Conservation (phyloP, 2,329 filamentous ascomycete species). For the Neodidymelliopsis sp. region DNA sequence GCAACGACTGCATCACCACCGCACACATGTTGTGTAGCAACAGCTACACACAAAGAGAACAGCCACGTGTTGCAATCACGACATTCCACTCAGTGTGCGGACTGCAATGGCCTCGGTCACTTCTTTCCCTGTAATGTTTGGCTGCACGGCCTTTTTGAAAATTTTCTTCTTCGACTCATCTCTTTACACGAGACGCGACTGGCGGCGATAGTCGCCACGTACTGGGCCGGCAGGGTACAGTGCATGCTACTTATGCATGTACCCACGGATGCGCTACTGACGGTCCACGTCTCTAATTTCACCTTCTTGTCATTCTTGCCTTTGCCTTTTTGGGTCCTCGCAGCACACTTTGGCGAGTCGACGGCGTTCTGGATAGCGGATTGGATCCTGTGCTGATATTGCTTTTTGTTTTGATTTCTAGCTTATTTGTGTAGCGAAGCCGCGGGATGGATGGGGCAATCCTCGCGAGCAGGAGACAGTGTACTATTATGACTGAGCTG, state of each 20-base stretch:
- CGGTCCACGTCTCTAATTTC: not conserved
- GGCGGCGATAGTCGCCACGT: conserved; percentile 42
- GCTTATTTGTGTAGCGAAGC: conserved; percentile 23
- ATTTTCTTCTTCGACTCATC: conserved; percentile 23
- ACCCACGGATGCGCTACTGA: not conserved
- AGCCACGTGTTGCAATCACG: not conserved
- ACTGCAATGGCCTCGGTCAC: conserved; percentile 8
- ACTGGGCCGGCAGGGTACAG: conserved; percentile 15
- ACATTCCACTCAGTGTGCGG: not conserved
- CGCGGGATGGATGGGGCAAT: conserved; percentile 20
- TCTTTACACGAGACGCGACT: conserved; percentile 22
- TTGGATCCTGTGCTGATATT: conserved; percentile 12
- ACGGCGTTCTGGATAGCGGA: conserved; percentile 13
- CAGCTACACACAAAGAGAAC: not conserved
- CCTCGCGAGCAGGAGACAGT: conserved; percentile 18
- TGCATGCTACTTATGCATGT: conserved; percentile 19
- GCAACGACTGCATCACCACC: not conserved
- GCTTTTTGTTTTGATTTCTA: conserved; percentile 12
- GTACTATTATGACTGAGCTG: conserved; percentile 22
- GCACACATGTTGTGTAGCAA: not conserved
- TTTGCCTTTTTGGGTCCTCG: conserved; percentile 13
- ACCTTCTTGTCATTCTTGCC: conserved; percentile 1
- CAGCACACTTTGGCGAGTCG: conserved; percentile 8
- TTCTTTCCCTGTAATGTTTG: conserved; percentile 11
- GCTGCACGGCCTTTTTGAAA: conserved; percentile 18